A percentile compares a stretch with the other conserved stretches of the same genome.
These are phyloP conservation scores for Lyophyllum atratum DNA, from an alignment of 768 basidiomycete genomes.

Conservation along the genomic window DNA sequence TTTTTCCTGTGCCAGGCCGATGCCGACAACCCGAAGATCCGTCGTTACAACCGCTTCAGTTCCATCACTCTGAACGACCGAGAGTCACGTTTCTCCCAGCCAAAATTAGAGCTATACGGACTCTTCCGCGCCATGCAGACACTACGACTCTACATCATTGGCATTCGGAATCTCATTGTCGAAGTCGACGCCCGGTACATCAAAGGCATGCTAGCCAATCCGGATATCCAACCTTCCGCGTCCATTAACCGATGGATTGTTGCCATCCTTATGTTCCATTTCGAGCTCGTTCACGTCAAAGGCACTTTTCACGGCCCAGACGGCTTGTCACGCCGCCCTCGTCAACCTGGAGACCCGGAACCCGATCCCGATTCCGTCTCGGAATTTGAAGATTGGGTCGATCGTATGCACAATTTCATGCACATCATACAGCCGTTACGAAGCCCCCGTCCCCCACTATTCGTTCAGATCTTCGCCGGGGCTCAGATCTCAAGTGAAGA, in stretches of 20 bases:
- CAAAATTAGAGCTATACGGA: constrained; percentile 42
- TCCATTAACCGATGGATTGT: constrained; percentile 39
- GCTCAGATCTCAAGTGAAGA: neutral
- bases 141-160: constrained; percentile 19
- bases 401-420: constrained; percentile 17
- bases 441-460: neutral
- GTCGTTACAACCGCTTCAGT: constrained; percentile 32
- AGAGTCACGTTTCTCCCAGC: constrained; percentile 36
- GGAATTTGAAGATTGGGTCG: constrained; percentile 23
- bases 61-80: constrained; percentile 38
- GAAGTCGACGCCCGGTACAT: constrained; percentile 36
- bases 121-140: constrained; percentile 26
- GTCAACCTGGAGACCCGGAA: constrained; percentile 15
- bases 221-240: constrained; percentile 32
- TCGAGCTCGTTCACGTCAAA: constrained; percentile 19
- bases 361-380: neutral
- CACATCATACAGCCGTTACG: constrained; percentile 9
- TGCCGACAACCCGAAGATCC: constrained; percentile 14
- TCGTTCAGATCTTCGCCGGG: neutral
- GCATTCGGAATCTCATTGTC: constrained; percentile 28
- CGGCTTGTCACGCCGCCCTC: constrained; percentile 27
- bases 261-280: constrained; percentile 33
- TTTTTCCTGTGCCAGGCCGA: constrained; percentile 38
- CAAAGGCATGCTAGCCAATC: constrained; percentile 35
- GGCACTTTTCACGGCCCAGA: constrained; percentile 25